phyloP scores from a whole-genome alignment of 352 stramenopile species.

The Phytophthora macrochlamydospora region DNA sequence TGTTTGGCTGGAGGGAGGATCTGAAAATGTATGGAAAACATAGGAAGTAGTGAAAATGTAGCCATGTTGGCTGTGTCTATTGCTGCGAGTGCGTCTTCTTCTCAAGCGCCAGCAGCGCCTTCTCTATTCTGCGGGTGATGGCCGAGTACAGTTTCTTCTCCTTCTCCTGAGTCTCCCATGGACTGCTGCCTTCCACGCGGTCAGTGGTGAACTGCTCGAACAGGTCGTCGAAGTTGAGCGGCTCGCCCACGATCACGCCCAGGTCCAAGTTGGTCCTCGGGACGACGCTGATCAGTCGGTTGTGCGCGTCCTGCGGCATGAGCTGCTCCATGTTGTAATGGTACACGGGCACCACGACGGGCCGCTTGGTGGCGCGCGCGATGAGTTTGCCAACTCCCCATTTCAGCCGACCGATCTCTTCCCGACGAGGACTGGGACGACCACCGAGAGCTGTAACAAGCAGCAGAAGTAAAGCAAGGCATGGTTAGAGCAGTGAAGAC shows the following conservation, averaged over 20 bases:
- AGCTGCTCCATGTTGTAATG: constrained; percentile 89
- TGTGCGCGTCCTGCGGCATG: constrained; percentile 82
- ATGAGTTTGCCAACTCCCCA: constrained; percentile 90
- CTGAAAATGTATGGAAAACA: neutral
- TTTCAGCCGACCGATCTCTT: constrained; percentile 83
- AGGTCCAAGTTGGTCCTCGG: constrained; percentile 57
- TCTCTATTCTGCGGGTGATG: constrained; percentile 86
- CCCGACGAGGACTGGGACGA: constrained; percentile 57
- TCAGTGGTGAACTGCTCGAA: constrained; percentile 63
- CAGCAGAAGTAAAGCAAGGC: neutral
- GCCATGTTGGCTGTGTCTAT: constrained; percentile 14
- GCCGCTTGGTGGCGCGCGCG: constrained; percentile 62
- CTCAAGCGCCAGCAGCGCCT: constrained; percentile 68
- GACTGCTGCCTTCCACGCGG: constrained; percentile 46
- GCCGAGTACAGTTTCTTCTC: constrained; percentile 84
- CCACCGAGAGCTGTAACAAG: constrained; percentile 63
- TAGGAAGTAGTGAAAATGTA: constrained; percentile 2
- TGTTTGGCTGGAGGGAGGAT: neutral
- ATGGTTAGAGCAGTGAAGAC: neutral
- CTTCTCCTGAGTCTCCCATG: constrained; percentile 66
- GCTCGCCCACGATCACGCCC: constrained; percentile 68
- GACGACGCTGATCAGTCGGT: constrained; percentile 73
- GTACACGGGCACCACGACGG: constrained; percentile 87
- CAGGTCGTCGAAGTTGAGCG: constrained; percentile 84
- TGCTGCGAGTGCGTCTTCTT: constrained; percentile 31